phyloP scores from a whole-genome alignment of 306 rosid genomes.

The Oemleria cerasiformis region DNA sequence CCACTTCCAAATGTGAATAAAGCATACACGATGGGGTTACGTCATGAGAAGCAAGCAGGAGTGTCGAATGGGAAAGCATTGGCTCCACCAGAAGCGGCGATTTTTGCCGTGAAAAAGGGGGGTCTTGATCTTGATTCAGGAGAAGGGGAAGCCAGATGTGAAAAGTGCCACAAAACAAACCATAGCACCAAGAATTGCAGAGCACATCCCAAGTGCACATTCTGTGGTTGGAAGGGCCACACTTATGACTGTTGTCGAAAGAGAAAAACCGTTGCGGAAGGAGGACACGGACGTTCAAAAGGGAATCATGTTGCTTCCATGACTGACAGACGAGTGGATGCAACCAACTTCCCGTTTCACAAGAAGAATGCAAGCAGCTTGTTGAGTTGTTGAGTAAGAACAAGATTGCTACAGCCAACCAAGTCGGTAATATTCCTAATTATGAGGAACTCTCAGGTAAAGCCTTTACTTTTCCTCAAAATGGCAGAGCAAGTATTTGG shows the following conservation, averaged over 20 bases:
- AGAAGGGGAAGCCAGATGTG: background rate
- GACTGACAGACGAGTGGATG: background rate
- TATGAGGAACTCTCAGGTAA: conserved; percentile 9
- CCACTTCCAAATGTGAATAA: too few relatives aligned
- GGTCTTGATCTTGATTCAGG: background rate
- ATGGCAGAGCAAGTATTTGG: background rate
- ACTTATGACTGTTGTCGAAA: too few relatives aligned
- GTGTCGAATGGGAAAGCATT: too few relatives aligned
- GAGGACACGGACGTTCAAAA: too few relatives aligned
- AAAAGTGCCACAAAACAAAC: background rate
- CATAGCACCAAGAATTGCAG: background rate
- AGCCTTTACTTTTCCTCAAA: background rate
- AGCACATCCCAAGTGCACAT: background rate
- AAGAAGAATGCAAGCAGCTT: background rate
- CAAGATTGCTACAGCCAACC: background rate
- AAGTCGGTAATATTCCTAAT: background rate
- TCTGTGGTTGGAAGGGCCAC: background rate
- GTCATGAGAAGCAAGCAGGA: too few relatives aligned
- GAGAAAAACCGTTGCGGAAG: background rate
- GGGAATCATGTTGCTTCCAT: background rate
- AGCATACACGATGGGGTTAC: too few relatives aligned
- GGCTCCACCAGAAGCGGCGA: background rate
- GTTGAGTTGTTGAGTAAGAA: background rate
- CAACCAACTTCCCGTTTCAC: background rate
- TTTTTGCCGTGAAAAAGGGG: background rate